These are phyloP conservation scores for Saccharomycopsis sp. DNA, from an alignment of 805 yeast genomes.

Conservation along the genomic window DNA sequence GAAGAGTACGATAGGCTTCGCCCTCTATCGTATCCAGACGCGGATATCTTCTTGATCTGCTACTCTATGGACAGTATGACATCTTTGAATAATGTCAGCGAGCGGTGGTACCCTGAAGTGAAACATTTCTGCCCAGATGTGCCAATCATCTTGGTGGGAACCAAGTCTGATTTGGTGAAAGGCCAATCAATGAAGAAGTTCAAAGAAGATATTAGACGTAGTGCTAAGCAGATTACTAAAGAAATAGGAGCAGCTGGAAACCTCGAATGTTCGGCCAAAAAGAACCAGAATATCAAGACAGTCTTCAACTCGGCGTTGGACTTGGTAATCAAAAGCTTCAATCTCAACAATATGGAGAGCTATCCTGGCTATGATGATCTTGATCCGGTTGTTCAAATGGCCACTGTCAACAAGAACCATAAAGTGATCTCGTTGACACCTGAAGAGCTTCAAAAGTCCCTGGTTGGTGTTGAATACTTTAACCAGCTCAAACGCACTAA, in stretches of 20 bases:
- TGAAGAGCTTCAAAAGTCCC: neutral
- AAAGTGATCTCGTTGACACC: neutral
- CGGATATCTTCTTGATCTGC: constrained; percentile 67
- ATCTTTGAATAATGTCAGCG: constrained; percentile 66
- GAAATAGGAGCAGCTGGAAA: constrained; percentile 65
- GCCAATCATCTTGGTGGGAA: constrained; percentile 76
- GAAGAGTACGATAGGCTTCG: constrained; percentile 78
- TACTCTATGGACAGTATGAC: constrained; percentile 59
- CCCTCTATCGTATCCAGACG: constrained; percentile 75
- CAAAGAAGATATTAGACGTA: constrained; percentile 30
- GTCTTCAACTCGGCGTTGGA: constrained; percentile 58
- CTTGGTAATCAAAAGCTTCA: neutral
- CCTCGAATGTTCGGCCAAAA: constrained; percentile 73
- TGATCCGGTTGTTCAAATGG: neutral
- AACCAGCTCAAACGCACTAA: neutral
- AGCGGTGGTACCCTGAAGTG: constrained; percentile 86
- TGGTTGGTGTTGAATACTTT: neutral
- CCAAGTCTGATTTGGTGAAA: constrained; percentile 56
- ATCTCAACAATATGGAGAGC: neutral
- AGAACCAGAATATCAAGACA: constrained; percentile 55
- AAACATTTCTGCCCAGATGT: constrained; percentile 73
- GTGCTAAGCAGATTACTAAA: constrained; percentile 47
- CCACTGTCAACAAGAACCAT: neutral
- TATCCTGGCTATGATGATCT: neutral
- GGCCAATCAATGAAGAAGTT: constrained; percentile 21